Evolutionary conservation across 441 rosid genomes (phyloP), one percentile per base, ranked within the genome.

Genomic region (Erodium moschatum): DNA sequence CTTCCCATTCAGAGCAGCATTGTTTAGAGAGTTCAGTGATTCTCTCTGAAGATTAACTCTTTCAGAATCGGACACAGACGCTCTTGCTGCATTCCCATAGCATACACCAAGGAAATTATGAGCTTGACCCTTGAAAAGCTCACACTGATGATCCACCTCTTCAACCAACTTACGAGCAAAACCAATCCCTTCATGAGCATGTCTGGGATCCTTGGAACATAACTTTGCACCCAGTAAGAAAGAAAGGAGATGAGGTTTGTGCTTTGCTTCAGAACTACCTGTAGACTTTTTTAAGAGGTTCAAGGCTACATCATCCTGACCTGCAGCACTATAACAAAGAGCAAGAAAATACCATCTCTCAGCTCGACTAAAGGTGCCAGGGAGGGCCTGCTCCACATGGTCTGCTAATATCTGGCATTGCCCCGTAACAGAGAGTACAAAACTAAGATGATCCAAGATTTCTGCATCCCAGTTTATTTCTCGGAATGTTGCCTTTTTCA

Each of bases 321-420:
- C 90, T 4, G 88, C 89, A 73, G 94, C 96, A 74, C 80, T 76
- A 76, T 89, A 89, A 79, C 96, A 91, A 65, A 91, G 91, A 44
- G 97, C 92, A 63, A 91, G 94, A 76, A 85, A 70, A 79, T 87
- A 86, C 96, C 97, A 94, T 75, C 97, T 86, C 67, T 88, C 96
- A 54, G 84, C 84, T 72, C 96, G 82, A 46, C 72, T 71, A 64
- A 86, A 91, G 70, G 79, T 77, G 52, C 96, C 91, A 0, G 97
- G 98, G 76, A 83, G 83, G 69, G 73, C 82, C 81, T 82, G 88
- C 82, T 91, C 97, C 62, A 86, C 81, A 77, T 89, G 85, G 71
- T 75, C 78, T 5, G 96, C 97, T 69, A 91, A 73, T 70, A 86
- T 75, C 67, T 87, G 90, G 67, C 75, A 88, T 64, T 82, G 85